phyloP scores from a whole-genome alignment of 2,329 filamentous ascomycete genomes.

The Davidsoniella virescens region DNA sequence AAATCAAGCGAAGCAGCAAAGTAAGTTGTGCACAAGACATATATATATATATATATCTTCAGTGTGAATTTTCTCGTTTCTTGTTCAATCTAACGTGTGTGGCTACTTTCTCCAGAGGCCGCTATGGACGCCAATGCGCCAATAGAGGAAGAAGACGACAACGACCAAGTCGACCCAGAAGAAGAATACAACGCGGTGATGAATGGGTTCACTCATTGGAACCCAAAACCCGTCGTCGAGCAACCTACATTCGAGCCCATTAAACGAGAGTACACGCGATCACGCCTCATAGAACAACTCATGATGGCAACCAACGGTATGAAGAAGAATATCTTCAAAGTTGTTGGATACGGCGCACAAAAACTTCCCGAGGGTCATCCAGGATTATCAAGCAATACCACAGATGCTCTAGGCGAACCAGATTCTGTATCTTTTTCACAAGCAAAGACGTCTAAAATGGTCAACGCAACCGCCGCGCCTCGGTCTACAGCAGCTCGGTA shows the following conservation, averaged over 20 bases:
- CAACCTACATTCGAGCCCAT: slow-evolving; percentile 46
- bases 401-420: slow-evolving; percentile 39
- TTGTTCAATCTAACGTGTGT: slow-evolving; percentile 4
- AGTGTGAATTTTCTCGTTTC: too few species aligned
- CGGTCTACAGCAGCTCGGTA: too few species aligned
- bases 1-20: slow-evolving; percentile 96
- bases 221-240: slow-evolving; percentile 60
- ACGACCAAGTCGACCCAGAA: slow-evolving; percentile 75
- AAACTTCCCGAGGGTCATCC: slow-evolving; percentile 34
- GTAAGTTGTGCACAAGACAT: slow-evolving; percentile 32
- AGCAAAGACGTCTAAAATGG: slow-evolving; percentile 10
- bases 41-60: slow-evolving; percentile 12
- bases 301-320: slow-evolving; percentile 50
- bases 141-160: slow-evolving; percentile 71
- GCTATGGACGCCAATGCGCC: slow-evolving; percentile 90
- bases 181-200: slow-evolving; percentile 87
- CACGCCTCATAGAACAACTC: slow-evolving; percentile 48
- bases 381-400: slow-evolving; percentile 17
- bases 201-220: slow-evolving; percentile 58
- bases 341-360: slow-evolving; percentile 39
- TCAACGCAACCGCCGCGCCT: too few species aligned
- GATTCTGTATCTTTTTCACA: slow-evolving; percentile 21
- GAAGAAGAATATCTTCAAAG: slow-evolving; percentile 47
- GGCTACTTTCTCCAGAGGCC: slow-evolving; percentile 44
- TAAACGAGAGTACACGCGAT: slow-evolving; percentile 44